Percentiles rank a stretch among this genome's conserved stretches.
Evolutionary conservation across 1,284 basidiomycete genomes (phyloP).

Genomic region (Ganoderma sinense): DNA sequence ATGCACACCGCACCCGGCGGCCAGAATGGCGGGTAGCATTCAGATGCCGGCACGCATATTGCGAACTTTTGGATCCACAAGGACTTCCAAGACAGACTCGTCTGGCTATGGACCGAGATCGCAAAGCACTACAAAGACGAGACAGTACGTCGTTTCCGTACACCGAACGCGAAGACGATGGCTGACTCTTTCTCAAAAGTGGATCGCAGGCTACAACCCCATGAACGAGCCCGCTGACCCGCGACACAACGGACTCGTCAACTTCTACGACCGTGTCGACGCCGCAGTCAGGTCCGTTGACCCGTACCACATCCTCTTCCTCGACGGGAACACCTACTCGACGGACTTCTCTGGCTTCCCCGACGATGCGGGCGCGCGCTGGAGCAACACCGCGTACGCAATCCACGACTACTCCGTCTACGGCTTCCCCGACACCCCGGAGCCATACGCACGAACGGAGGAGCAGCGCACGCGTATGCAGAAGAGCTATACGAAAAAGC

Average conservation of each 20-base stretch:
- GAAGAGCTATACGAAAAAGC: slow-evolving; percentile 70
- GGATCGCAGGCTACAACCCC: slow-evolving; percentile 78
- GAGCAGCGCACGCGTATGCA: slow-evolving; percentile 60
- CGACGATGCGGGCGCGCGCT: slow-evolving; percentile 58
- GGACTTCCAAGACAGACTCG: slow-evolving; percentile 77
- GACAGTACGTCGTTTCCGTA: slow-evolving; percentile 14
- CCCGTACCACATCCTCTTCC: slow-evolving; percentile 67
- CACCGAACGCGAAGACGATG: not conserved
- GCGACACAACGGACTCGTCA: slow-evolving; percentile 56
- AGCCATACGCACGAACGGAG: slow-evolving; percentile 59
- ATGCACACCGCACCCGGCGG: slow-evolving; percentile 71
- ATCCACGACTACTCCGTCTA: slow-evolving; percentile 80
- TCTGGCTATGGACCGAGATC: slow-evolving; percentile 77
- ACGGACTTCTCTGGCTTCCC: slow-evolving; percentile 76
- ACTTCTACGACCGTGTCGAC: slow-evolving; percentile 70
- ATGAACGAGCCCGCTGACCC: slow-evolving; percentile 82
- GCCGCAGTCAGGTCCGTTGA: slow-evolving; percentile 74
- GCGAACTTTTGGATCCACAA: slow-evolving; percentile 77
- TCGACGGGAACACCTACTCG: slow-evolving; percentile 80
- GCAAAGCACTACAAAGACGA: slow-evolving; percentile 72
- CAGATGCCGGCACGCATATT: slow-evolving; percentile 59
- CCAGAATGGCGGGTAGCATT: slow-evolving; percentile 65
- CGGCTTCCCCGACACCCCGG: slow-evolving; percentile 75
- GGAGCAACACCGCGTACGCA: slow-evolving; percentile 75
- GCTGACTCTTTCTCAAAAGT: slow-evolving; percentile 38